A percentile compares a stretch with the other conserved stretches of the same genome.
Conservation (phyloP, 441 rosid species). For the Pelargonium australe region DNA sequence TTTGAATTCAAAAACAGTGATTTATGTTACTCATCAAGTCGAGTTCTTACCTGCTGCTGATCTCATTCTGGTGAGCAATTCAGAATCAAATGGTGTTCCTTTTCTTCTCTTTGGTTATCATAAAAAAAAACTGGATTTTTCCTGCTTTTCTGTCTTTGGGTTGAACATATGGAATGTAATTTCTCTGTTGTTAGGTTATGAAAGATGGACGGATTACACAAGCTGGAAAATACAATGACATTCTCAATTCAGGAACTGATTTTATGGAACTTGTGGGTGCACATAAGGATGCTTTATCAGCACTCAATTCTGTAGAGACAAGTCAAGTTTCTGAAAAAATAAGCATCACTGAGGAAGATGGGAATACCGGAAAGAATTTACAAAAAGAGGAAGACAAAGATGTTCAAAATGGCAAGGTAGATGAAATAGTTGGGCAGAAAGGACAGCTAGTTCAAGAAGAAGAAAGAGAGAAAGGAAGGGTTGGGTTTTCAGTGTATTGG, state of each 20-base stretch:
- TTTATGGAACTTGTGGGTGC: conserved; percentile 87
- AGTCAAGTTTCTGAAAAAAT: conserved; percentile 27
- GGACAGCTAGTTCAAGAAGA: conserved; percentile 84
- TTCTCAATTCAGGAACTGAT: conserved; percentile 63
- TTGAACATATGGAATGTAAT: not conserved
- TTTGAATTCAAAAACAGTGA: conserved; percentile 44
- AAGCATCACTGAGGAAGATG: conserved; percentile 19
- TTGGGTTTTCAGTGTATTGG: conserved; percentile 68
- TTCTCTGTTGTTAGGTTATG: conserved; percentile 52
- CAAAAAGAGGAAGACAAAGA: conserved; percentile 35
- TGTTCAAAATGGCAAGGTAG: conserved; percentile 29
- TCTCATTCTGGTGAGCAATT: conserved; percentile 50
- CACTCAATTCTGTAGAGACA: conserved; percentile 38
- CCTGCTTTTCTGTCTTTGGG: not conserved
- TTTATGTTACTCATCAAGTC: conserved; percentile 57
- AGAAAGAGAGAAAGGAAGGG: conserved; percentile 89
- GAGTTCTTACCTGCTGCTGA: conserved; percentile 31
- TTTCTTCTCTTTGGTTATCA: too few relatives aligned
- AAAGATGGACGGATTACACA: conserved; percentile 75
- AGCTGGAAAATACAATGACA: conserved; percentile 74
- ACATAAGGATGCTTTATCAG: conserved; percentile 59
- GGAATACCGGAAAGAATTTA: conserved; percentile 16
- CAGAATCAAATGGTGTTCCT: not conserved
- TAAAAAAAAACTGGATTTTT: too few relatives aligned
- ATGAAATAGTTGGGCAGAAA: conserved; percentile 35